Evolutionary conservation across 805 yeast genomes (phyloP), one percentile per base, ranked within the genome.

Genomic region (Candida broadrunensis): DNA sequence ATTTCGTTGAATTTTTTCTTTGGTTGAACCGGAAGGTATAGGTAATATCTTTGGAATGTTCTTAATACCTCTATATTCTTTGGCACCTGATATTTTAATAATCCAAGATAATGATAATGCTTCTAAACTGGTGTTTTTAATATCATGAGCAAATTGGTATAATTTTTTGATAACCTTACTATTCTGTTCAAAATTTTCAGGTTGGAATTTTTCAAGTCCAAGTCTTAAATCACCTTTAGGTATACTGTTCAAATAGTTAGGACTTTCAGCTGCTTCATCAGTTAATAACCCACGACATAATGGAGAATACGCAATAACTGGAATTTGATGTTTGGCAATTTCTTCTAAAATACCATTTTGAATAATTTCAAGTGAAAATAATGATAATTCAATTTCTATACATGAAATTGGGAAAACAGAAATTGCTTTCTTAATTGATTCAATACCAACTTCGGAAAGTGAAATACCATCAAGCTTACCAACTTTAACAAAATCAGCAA

Each of bases 241-340:
- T 27, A 84, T 53, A 40, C 78, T 81, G 0, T 60, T 52, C 19
- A 48, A 51, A 48, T 56, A 66, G 19, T 63, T 60, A 13, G 55
- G 45, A 16, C 62, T 51, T 5, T 73, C 60, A 19, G 62, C 78
- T 39, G 81, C 61, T 25, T 54, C 46, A 42, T 93, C 95, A 3
- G 91, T 81, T 40, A 89, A 70, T 45, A 83, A 66, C 1, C 96
- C 97, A 52, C 86, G 74, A 8, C 89, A 83, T 41, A 89, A 70
- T 23, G 97, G 97, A 23, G 95, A 84, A 62, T 89, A 89, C 19
- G 89, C 86, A 42, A 87, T 69, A 23, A 87, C 67, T 12, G 93
- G 84, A 41, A 89, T 75, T 13, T 70, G 70, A 25, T 72, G 61
- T 45, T 82, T 78, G 16, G 76, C 72, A 47, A 83, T 78, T 4